phyloP scores from a whole-genome alignment of 1,284 basidiomycete species.

The Rhodotorula sp. region DNA sequence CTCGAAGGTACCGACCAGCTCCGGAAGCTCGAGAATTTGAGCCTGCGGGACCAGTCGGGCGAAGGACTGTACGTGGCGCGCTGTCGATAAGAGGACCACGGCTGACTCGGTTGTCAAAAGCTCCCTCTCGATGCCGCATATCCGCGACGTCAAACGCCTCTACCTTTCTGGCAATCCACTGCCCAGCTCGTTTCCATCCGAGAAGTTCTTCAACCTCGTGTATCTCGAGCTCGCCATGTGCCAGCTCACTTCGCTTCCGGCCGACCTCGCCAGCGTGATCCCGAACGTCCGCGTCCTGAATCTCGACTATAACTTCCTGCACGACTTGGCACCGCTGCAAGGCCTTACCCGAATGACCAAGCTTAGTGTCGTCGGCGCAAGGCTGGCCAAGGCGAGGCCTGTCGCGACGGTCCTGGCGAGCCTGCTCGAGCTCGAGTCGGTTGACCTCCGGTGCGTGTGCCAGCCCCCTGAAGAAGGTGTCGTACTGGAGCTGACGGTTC shows the following conservation, averaged over 20 bases:
- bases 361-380: constrained; percentile 78
- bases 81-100: not conserved
- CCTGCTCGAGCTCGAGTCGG: constrained; percentile 74
- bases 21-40: constrained; percentile 79
- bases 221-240: constrained; percentile 94
- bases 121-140: constrained; percentile 62
- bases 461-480: no score
- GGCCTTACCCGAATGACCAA: constrained; percentile 75
- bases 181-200: constrained; percentile 54
- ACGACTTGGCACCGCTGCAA: constrained; percentile 63
- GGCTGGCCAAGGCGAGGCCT: constrained; percentile 67
- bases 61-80: constrained; percentile 49
- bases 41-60: constrained; percentile 81
- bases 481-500: not conserved
- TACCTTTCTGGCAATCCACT: constrained; percentile 80
- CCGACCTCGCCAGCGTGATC: constrained; percentile 62
- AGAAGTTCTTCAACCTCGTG: constrained; percentile 78
- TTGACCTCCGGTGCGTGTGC: constrained; percentile 72
- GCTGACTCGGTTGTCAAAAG: constrained; percentile 23
- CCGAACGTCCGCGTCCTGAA: constrained; percentile 92
- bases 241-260: constrained; percentile 71
- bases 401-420: constrained; percentile 68
- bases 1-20: constrained; percentile 57
- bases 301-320: constrained; percentile 91
- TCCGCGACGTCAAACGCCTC: constrained; percentile 85